Base-by-base conservation (phyloP, 176 grass and related monocot species). In the Triticum monococcum region DNA sequence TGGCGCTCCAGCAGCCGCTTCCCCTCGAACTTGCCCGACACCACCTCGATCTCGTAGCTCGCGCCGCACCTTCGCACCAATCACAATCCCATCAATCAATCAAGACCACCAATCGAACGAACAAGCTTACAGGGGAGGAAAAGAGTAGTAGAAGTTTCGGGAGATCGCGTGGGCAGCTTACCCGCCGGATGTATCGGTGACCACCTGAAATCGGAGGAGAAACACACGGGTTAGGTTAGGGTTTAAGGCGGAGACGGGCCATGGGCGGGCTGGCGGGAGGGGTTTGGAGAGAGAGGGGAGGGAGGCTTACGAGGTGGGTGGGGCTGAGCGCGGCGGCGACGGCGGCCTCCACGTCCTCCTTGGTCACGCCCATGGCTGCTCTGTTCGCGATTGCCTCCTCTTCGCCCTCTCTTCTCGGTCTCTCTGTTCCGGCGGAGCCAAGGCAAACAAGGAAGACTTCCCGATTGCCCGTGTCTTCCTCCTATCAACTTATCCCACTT, bases 131-230 rank as follows among this genome's bases (percentile, higher is more conserved):
- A 5, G 7, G 43, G 36, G 7, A 46, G 1, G 25, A 57, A 43
- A 43, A 0, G 38, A 41, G 38, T 2, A 78, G 8, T 4, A 78
- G 8, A 64, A 23, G 17, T 3, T 38, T 8, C 14, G 45, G 32
- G 26, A 23, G 9, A 14, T 69, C n/a, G 37, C 31, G 13, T 10
- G 31, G 45, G 68, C 37, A 84, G 74, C 57, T 90, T 89, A 99
- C 97, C 97, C 97, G 92, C 97, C 94, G 57, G 97, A 99, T 4
- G 92, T 99, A 64, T 99, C 97, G 35, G 91, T 84, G 66, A 99
- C 97, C 70, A 83, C 94, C 94, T 99, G 89, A 57, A 88, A 81
- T 82, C 69, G 57, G 16, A 52, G 54, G 66, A 43, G 22, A 14
- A 52, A 24, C 48, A 18, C 48, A 52, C 48, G 1, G 48, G 48